Base-by-base conservation (phyloP, 1,139 yeast genomes). In the Debaryomyces nepalensis region DNA sequence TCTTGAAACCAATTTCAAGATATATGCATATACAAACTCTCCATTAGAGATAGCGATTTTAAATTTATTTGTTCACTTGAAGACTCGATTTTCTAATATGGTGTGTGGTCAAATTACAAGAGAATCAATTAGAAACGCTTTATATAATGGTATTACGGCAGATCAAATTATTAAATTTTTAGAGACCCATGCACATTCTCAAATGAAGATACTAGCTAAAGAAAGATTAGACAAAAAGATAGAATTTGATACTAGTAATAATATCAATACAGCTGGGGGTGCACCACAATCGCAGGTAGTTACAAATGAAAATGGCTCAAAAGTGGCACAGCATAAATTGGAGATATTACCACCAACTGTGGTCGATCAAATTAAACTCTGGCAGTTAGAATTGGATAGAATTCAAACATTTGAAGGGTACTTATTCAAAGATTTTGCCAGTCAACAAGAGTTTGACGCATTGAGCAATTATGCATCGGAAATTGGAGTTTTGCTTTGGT, bases 341-440 rank as follows among this genome's bases (percentile, higher is more conserved):
- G 90, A 84, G 55, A 70, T 90, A 12, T 66, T 93, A 9, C 99
- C 98, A 3, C 97, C 98, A 0, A 95, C 97, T 0, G 96, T 93
- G 6, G 90, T 89, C 1, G 99, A 93, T 65, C 99, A 93, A 61
- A 88, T 93, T 52, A 84, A 84, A 58, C 73, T 93, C 43, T 93
- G 99, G 99, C 99, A 93, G 66, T 73, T 93, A 49, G 99, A 93
- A 59, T 68, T 91, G 70, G 99, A 93, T 61, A 79, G 99, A 65
- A 87, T 93, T 49, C 84, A 87, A 55, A 82, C 96, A 0, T 87
- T 83, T 42, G 90, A 85, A 30, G 99, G 99, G 0, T 91, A 85
- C 49, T 65, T 93, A 40, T 93, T 88, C 65, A 85, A 89, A 43
- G 97, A 91, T 56, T 93, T 93, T 61, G 73, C 84, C 19, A 84